Conservation (phyloP, 2,329 filamentous ascomycete species). For the Colletotrichum sidae region DNA sequence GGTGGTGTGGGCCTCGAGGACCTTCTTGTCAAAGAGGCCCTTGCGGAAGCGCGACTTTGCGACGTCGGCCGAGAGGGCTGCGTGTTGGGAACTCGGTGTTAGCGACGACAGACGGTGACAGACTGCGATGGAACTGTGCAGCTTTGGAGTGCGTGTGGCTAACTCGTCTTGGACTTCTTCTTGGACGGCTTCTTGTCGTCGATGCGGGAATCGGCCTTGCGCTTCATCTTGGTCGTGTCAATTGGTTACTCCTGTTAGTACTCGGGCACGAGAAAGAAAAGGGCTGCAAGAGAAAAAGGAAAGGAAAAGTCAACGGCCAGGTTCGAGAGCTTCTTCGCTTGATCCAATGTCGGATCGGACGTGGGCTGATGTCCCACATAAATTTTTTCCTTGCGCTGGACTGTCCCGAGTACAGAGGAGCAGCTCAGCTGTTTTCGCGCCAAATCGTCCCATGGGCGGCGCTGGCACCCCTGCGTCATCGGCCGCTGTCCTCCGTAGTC, state of each 20-base stretch:
- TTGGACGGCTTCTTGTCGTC: conserved; percentile 57
- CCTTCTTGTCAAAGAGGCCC: conserved; percentile 71
- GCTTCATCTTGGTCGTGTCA: conserved; percentile 62
- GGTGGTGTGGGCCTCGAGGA: conserved; percentile 68
- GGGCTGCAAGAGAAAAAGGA: neutral
- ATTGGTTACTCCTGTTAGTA: neutral
- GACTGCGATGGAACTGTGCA: neutral
- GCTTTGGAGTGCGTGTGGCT: conserved; percentile 35
- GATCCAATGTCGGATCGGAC: conserved; percentile 6
- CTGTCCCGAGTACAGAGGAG: too few relatives aligned
- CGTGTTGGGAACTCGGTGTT: conserved; percentile 22
- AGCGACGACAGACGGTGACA: conserved; percentile 23
- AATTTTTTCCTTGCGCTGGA: conserved; percentile 20
- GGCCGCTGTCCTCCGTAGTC: neutral
- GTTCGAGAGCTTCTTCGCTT: conserved; percentile 27
- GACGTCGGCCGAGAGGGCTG: conserved; percentile 61
- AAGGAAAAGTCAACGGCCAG: neutral
- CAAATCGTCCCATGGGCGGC: conserved; percentile 32
- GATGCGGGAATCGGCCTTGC: conserved; percentile 65
- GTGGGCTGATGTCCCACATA: conserved; percentile 37
- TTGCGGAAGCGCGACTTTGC: conserved; percentile 71
- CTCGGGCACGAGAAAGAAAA: neutral
- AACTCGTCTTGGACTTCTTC: conserved; percentile 66
- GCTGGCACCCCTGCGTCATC: conserved; percentile 22
- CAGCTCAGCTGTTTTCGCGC: conserved; percentile 32